Conservation (phyloP, 345 rosid species). For the Kernera saxatilis region DNA sequence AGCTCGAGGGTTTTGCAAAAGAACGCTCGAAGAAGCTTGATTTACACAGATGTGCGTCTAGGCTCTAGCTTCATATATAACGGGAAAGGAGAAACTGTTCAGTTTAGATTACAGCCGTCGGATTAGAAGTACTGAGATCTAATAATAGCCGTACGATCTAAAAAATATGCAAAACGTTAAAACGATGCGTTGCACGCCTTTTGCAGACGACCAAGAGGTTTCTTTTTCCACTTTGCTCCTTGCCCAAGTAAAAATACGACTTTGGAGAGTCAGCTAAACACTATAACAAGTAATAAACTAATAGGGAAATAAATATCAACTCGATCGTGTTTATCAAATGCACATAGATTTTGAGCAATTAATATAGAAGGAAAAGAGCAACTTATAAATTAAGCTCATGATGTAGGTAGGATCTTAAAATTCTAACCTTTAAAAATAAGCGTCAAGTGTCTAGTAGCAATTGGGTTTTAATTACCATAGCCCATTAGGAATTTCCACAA, state of each 20-base stretch:
- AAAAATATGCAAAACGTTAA: background rate
- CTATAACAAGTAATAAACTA: slow-evolving; percentile 11
- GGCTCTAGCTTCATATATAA: slow-evolving; percentile 6
- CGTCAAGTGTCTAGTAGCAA: background rate
- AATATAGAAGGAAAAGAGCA: no score
- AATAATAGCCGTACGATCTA: background rate
- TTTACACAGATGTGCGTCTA: background rate
- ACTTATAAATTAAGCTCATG: background rate
- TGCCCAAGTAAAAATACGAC: slow-evolving; percentile 10
- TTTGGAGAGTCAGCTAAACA: background rate
- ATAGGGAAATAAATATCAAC: background rate
- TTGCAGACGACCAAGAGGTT: background rate
- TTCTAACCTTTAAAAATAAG: background rate
- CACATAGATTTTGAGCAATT: background rate
- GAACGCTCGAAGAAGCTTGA: background rate
- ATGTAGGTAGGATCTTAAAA: background rate
- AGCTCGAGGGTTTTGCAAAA: background rate
- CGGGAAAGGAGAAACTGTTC: background rate
- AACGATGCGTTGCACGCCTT: slow-evolving; percentile 10
- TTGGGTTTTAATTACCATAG: background rate
- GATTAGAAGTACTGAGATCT: background rate
- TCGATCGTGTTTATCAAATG: background rate
- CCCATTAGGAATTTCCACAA: background rate
- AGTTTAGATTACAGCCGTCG: background rate
- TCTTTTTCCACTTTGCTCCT: background rate